Base-by-base conservation (phyloP, 1,139 yeast genomes). In the Suhomyces bolitotheri region DNA sequence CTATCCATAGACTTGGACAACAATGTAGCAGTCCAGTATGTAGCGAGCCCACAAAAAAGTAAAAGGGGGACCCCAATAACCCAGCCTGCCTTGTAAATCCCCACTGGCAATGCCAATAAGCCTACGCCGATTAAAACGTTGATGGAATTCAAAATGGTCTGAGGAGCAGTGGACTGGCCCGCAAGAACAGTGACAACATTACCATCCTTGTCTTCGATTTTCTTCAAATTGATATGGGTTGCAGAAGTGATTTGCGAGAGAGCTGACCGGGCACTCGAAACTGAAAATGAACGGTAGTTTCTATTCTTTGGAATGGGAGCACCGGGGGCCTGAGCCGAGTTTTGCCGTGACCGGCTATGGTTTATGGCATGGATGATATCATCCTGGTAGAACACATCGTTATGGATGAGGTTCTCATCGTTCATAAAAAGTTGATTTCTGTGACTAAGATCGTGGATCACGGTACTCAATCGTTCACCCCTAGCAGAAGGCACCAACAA, bases 131-230 rank as follows among this genome's bases (percentile, higher is more conserved):
- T 71, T 41, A 71, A 58, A 10, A 70, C 72, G 44, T 71, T 71
- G 33, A 71, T 66, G 3, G 75, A 69, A 42, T 71, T 71, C 54
- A 71, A 68, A 11, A 68, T 59, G 1, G 77, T 71, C 44, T 71
- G 77, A 2, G 77, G 76, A 5, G 73, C 74, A 1, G 77, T 71
- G 3, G 95, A 85, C 56, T 83, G 94, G 27, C 94, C 90, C 6
- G 85, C 84, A 28, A 85, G 71, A 36, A 85, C 78, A 1, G 92
- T 83, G 24, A 82, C 75, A n/a, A 80, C 65, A 36, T 79, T 78
- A 4, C 96, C 96, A 44, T 82, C 83, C 40, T 73, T 68, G 39
- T 80, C 84, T 53, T 85, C 94, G 12, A 85, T 76, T 49, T 76
- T 78, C 49, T 78, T 80, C 42, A 83, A 61, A 38, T 76, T 72